Percentiles rank a stretch among this genome's conserved stretches.
Evolutionary conservation across 148 eudicot genomes (phyloP).

Genomic region (Rhododendron henanense): DNA sequence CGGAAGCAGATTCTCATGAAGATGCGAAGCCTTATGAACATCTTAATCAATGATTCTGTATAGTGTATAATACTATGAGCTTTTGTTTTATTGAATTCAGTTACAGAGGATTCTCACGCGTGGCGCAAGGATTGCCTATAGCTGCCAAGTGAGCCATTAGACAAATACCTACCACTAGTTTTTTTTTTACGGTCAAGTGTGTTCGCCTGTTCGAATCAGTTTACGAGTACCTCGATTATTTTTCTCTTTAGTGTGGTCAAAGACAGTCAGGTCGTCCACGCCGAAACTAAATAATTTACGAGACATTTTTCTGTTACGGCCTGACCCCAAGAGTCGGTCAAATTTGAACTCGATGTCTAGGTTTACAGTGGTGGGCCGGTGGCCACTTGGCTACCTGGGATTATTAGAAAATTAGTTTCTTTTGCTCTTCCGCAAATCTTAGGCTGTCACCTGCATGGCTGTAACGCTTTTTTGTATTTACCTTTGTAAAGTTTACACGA

Average conservation of each 20-base stretch:
- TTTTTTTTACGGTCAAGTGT: too few relatives aligned
- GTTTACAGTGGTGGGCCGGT: neutral
- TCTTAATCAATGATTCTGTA: neutral
- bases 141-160: neutral
- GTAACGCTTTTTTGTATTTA: neutral
- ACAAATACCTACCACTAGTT: neutral
- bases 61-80: neutral
- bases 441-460: conserved; percentile 21
- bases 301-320: too few relatives aligned
- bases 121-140: neutral
- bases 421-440: conserved; percentile 8
- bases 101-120: conserved; percentile 1
- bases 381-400: neutral
- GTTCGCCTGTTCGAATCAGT: too few relatives aligned
- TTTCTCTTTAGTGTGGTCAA: too few relatives aligned
- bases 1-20: too few relatives aligned
- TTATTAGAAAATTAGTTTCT: neutral
- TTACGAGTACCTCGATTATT: too few relatives aligned
- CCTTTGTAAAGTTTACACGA: conserved; percentile 27
- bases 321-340: too few relatives aligned
- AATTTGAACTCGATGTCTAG: neutral
- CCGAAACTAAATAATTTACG: too few relatives aligned
- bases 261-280: too few relatives aligned
- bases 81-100: neutral
- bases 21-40: neutral